Base-by-base conservation (phyloP, 2,329 filamentous ascomycete genomes). In the Botrytis medusae region DNA sequence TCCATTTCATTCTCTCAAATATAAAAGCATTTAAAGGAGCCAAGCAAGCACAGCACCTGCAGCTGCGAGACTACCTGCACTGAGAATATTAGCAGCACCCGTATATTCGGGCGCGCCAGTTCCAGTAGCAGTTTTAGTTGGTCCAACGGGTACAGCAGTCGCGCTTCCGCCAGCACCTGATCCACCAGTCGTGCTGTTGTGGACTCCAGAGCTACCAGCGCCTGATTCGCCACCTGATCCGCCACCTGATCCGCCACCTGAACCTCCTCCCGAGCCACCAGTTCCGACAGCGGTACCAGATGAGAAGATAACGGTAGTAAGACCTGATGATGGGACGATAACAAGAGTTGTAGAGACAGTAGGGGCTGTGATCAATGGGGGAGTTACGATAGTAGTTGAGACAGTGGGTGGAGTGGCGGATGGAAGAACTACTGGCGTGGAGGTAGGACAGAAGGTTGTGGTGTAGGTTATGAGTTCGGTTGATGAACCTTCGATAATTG, bases 391-490 rank as follows among this genome's bases (percentile, higher is more conserved):
- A 2, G 54, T 48, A 48, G 71, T 34, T 12, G 63, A 60, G 32
- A 40, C 40, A 1, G 63, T 71, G 57, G 75, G 72, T 64, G 73
- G 73, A 60, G 75, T 77, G 1, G 72, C 48, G 16, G 72, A 65
- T 62, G 60, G 72, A 22, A 42, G 29, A 9, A 48, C 22, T 62
- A 73, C 69, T n/a, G 73, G 68, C 18, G 44, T 74, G 6, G 48
- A 54, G 0, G 48, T 54, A 54, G 48, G 25, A 54, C 5, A 54
- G 48, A 54, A 54, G 25, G 48, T 54, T n/a, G 48, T 54, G 20
- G 74, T 77, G 72, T 72, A 77, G 10, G 70, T 74, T 4, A 51
- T 51, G 3, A 75, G 74, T n/a, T 71, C 61, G 16, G 76, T 78
- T 64, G 73, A 72, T 29, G 75, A 74, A n/a, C 76, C 72, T 34